These are phyloP conservation scores for Miscanthus sacchariflorus DNA, from an alignment of 202 grass and related monocot species.

Conservation along the genomic window DNA sequence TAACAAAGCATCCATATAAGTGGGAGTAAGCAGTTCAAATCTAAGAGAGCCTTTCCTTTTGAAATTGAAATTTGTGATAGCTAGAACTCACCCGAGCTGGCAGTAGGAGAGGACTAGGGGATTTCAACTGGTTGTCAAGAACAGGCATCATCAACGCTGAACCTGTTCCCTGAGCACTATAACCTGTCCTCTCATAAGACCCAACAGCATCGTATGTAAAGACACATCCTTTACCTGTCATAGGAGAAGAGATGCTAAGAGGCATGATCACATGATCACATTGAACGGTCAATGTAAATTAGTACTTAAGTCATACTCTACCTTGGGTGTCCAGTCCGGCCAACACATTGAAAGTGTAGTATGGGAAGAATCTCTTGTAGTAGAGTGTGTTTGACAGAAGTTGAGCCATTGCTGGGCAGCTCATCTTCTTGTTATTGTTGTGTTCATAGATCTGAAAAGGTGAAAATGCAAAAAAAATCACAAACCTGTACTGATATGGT, in stretches of 20 bases:
- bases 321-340: conserved; percentile 87
- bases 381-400: conserved; percentile 94
- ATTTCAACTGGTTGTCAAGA: conserved; percentile 87
- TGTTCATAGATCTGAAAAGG: conserved; percentile 83
- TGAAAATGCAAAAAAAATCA: conserved; percentile 11
- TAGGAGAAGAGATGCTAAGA: background rate
- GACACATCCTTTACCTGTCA: conserved; percentile 89
- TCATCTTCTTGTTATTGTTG: conserved; percentile 96
- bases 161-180: conserved; percentile 86
- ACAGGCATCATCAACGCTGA: conserved; percentile 81
- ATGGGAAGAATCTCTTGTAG: conserved; percentile 94
- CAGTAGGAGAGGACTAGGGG: conserved; percentile 80
- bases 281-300: background rate
- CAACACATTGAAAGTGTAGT: conserved; percentile 87
- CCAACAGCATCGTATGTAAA: conserved; percentile 94
- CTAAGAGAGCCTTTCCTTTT: background rate
- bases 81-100: conserved; percentile 65
- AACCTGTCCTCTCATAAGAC: conserved; percentile 84
- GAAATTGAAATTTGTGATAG: background rate
- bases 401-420: conserved; percentile 85
- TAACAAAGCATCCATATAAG: background rate
- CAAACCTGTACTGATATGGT: background rate
- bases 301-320: conserved; percentile 30
- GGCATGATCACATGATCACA: background rate
- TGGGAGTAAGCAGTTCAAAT: background rate